Percentiles rank a stretch among this genome's conserved stretches.
These are phyloP conservation scores for Pichia kluyveri DNA, from an alignment of 805 yeast genomes.

Conservation along the genomic window DNA sequence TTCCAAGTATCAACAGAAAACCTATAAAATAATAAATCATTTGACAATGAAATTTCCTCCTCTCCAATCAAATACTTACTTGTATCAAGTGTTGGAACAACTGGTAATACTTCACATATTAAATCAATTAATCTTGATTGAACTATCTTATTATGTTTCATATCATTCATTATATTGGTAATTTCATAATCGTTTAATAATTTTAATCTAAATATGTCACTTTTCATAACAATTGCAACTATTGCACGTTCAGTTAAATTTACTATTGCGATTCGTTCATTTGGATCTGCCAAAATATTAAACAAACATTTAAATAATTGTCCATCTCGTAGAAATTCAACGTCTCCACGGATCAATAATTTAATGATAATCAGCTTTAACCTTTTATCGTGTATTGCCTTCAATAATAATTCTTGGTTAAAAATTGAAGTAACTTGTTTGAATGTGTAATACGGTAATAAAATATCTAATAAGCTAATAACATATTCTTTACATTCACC, in stretches of 20 bases:
- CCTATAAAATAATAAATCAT: constrained; percentile 24
- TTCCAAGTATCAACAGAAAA: constrained; percentile 24
- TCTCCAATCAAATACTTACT: constrained; percentile 18
- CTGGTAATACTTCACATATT: constrained; percentile 19
- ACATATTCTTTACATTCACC: constrained; percentile 12
- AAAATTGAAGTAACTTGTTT: constrained; percentile 20
- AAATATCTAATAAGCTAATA: constrained; percentile 17
- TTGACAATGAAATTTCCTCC: constrained; percentile 14
- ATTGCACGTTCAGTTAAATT: constrained; percentile 17
- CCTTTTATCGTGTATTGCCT: constrained; percentile 22
- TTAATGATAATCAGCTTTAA: constrained; percentile 20
- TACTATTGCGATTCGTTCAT: constrained; percentile 16
- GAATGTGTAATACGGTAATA: constrained; percentile 21
- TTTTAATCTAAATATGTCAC: constrained; percentile 25
- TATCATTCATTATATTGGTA: constrained; percentile 13
- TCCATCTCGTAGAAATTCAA: constrained; percentile 17
- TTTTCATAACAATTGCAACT: constrained; percentile 14
- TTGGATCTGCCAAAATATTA: constrained; percentile 13
- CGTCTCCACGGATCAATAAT: constrained; percentile 21
- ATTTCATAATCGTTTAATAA: constrained; percentile 19
- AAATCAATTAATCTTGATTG: constrained; percentile 25
- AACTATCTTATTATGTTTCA: constrained; percentile 18
- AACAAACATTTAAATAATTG: constrained; percentile 14
- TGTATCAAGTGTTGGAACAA: constrained; percentile 18
- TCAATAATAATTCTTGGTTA: constrained; percentile 18